phyloP scores from a whole-genome alignment of 306 rosid species.

The Gynostemma pentaphyllum region DNA sequence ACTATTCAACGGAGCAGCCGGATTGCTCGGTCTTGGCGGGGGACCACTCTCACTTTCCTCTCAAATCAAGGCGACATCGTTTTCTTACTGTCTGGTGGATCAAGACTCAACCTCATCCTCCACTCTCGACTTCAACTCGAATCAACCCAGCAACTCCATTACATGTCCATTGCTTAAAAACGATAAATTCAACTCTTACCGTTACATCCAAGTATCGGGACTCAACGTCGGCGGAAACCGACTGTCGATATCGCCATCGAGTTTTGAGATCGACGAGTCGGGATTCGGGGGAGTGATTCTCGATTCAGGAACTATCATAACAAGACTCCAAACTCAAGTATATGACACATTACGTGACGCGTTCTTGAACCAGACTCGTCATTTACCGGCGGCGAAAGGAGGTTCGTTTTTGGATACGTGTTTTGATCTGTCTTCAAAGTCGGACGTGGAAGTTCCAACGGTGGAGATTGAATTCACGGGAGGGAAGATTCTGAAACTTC shows the following conservation, averaged over 20 bases:
- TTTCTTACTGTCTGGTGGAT: slow-evolving; percentile 73
- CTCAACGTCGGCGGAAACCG: slow-evolving; percentile 49
- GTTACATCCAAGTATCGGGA: slow-evolving; percentile 45
- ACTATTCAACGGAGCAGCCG: slow-evolving; percentile 54
- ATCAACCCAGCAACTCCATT: slow-evolving; percentile 38
- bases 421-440: slow-evolving; percentile 33
- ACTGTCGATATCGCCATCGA: slow-evolving; percentile 25
- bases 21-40: slow-evolving; percentile 76
- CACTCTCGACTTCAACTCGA: slow-evolving; percentile 76
- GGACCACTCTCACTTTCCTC: slow-evolving; percentile 44
- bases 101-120: slow-evolving; percentile 53
- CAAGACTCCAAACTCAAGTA: slow-evolving; percentile 43
- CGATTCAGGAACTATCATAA: slow-evolving; percentile 68
- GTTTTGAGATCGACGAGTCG: slow-evolving; percentile 28
- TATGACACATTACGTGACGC: slow-evolving; percentile 57
- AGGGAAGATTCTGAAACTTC: not conserved
- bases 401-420: slow-evolving; percentile 69
- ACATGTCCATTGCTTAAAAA: slow-evolving; percentile 24
- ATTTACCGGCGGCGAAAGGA: slow-evolving; percentile 13
- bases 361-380: slow-evolving; percentile 28
- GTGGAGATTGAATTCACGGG: not conserved
- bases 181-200: slow-evolving; percentile 23
- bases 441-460: slow-evolving; percentile 35
- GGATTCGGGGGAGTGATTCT: slow-evolving; percentile 65
- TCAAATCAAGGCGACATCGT: slow-evolving; percentile 51